Conservation (phyloP, 2,329 filamentous ascomycete genomes). For the Pestalotiopsis sp. region DNA sequence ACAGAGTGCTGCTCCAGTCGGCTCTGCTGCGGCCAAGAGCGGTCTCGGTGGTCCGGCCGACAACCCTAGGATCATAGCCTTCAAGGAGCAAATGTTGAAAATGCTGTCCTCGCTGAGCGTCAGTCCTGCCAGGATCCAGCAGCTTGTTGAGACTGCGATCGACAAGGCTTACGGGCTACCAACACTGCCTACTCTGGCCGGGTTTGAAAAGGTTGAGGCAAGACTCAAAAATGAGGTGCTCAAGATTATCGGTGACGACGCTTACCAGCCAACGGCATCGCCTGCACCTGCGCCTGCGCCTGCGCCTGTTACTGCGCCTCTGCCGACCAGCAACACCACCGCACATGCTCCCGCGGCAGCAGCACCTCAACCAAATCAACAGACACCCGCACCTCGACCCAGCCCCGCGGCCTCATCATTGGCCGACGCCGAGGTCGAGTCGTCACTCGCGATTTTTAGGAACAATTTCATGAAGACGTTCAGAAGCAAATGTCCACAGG, state of each 20-base stretch:
- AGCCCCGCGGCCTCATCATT: constrained; percentile 25
- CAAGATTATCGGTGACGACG: constrained; percentile 31
- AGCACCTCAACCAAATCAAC: constrained; percentile 12
- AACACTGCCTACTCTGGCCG: constrained; percentile 23
- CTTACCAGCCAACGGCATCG: constrained; percentile 15
- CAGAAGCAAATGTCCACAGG: constrained; percentile 29
- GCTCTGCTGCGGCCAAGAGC: constrained; percentile 12
- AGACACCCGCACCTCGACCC: constrained; percentile 23
- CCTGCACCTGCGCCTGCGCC: constrained; percentile 10
- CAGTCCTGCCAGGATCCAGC: constrained; percentile 28
- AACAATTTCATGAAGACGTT: constrained; percentile 32
- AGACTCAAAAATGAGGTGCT: constrained; percentile 28
- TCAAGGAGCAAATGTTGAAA: constrained; percentile 30
- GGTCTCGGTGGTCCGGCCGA: constrained; percentile 27
- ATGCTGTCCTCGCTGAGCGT: constrained; percentile 26
- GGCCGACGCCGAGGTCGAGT: constrained; percentile 30
- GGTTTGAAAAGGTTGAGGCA: constrained; percentile 28
- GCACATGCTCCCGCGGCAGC: neutral
- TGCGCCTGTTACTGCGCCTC: constrained; percentile 9
- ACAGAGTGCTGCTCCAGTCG: constrained; percentile 13
- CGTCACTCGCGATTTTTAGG: constrained; percentile 28
- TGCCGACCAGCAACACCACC: neutral
- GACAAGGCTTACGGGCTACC: constrained; percentile 29
- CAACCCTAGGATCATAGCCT: constrained; percentile 29
- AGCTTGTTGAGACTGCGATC: constrained; percentile 32